Evolutionary conservation across 371 early-diverging fungal species (phyloP).

Genomic region (Mortierella sp.): DNA sequence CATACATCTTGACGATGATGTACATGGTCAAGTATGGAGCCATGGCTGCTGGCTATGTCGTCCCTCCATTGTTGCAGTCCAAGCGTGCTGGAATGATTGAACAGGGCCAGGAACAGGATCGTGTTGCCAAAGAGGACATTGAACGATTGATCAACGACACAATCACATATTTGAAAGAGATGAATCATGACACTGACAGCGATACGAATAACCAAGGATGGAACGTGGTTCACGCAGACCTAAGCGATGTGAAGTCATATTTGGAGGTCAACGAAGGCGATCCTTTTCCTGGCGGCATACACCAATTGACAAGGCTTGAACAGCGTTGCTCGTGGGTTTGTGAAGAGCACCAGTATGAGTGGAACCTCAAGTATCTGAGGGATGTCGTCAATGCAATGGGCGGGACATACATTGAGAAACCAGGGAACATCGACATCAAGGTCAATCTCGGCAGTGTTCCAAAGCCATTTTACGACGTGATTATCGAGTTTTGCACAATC

Average conservation of each 20-base stretch:
- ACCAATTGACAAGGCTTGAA: background rate
- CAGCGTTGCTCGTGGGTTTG: background rate
- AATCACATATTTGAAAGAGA: background rate
- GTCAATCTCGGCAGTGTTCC: background rate
- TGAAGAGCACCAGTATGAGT: background rate
- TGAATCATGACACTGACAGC: background rate
- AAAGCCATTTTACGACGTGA: slow-evolving; percentile 3
- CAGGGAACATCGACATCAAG: background rate
- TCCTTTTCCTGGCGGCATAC: slow-evolving; percentile 5
- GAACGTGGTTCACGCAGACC: slow-evolving; percentile 1
- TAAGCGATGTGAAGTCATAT: slow-evolving; percentile 5
- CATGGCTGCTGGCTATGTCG: no score
- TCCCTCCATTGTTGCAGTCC: background rate
- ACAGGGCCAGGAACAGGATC: no score
- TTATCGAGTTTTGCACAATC: background rate
- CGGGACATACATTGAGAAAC: slow-evolving; percentile 1
- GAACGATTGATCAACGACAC: background rate
- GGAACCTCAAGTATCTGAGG: background rate
- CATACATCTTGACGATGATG: no score
- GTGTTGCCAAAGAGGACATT: background rate
- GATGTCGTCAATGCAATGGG: background rate
- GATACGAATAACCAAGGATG: background rate
- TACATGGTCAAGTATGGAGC: no score
- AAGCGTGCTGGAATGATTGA: slow-evolving; percentile 1
- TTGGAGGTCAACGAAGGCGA: slow-evolving; percentile 2